Evolutionary conservation across 2,329 filamentous ascomycete species (phyloP), one percentile per base, ranked within the genome.

Genomic region (Karstenula rhodostoma): DNA sequence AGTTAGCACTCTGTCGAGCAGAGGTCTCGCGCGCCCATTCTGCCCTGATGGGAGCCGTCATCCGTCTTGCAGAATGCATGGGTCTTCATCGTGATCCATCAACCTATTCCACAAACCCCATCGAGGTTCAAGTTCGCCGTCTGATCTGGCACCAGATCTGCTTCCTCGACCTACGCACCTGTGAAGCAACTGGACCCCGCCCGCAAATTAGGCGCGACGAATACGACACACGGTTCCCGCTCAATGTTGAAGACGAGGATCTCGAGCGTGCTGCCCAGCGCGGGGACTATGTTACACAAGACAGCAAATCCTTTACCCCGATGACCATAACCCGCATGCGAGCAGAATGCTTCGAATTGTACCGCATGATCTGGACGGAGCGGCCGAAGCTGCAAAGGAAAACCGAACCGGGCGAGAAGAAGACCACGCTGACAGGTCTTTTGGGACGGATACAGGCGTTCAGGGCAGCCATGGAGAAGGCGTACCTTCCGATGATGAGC

Each of bases 111-210:
- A 83, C 90, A 58, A 86, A 83, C 2, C 84, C 90, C 0, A 78
- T 92, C 2, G 90, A 93, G 67, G 88, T 87, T 0, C 90, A 93
- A 56, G 82, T 92, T 3, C 86, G 90, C 13, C 86, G 90, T 4
- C 79, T 93, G 42, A 82, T 93, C 35, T 93, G 90, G 91, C 89
- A 92, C 72, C 90, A 93, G 68, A 82, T 94, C 22, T 92, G 89
- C 75, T 91, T 91, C 72, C 82, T 94, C 9, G 91, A 93, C 72
- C 85, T 92, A 58, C 84, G 90, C 42, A 92, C 90, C 0, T 91
- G 87, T 69, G 90, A 93, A 76, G 86, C 88, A 1, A 90, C 91
- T 63, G 91, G 90, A 0, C 90, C 90, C 9, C 84, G 88, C 25
- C 89, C 89, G 0, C 85, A 87, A 55, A 92, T 93, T 56, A 85